phyloP scores from a whole-genome alignment of 108 stramenopile species.

The Bacterosira constricta region DNA sequence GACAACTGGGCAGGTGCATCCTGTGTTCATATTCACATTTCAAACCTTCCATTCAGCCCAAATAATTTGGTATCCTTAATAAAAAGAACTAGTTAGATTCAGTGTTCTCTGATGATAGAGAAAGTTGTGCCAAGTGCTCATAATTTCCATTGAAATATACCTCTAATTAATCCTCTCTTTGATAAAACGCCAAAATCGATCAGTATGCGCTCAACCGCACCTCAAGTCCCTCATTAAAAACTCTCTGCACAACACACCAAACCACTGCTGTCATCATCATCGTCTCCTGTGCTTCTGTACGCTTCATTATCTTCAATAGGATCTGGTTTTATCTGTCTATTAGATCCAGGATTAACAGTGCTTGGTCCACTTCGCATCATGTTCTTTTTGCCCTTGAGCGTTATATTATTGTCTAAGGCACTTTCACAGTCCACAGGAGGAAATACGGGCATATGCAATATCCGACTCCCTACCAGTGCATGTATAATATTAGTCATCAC shows the following conservation, averaged over 20 bases:
- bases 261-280: slow-evolving; percentile 30
- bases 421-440: slow-evolving; percentile 17
- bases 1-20: no score
- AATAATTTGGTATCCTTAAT: no score
- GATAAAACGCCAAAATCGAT: slow-evolving; percentile 79
- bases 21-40: no score
- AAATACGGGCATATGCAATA: slow-evolving; percentile 18
- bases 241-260: slow-evolving; percentile 26
- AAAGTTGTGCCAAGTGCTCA: no score
- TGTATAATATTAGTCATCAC: slow-evolving; percentile 15
- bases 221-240: slow-evolving; percentile 61
- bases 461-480: slow-evolving; percentile 7
- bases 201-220: slow-evolving; percentile 63
- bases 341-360: slow-evolving; percentile 18
- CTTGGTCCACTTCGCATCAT: neutral
- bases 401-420: neutral
- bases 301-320: slow-evolving; percentile 71
- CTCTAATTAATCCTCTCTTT: slow-evolving; percentile 38
- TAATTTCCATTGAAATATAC: no score
- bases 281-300: slow-evolving; percentile 72
- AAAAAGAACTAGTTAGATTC: no score
- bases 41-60: no score
- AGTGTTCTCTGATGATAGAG: no score
- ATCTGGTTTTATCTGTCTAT: slow-evolving; percentile 69
- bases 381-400: neutral